phyloP scores from a whole-genome alignment of 129 eudicot genomes.

The Heracleum sosnowskyi region DNA sequence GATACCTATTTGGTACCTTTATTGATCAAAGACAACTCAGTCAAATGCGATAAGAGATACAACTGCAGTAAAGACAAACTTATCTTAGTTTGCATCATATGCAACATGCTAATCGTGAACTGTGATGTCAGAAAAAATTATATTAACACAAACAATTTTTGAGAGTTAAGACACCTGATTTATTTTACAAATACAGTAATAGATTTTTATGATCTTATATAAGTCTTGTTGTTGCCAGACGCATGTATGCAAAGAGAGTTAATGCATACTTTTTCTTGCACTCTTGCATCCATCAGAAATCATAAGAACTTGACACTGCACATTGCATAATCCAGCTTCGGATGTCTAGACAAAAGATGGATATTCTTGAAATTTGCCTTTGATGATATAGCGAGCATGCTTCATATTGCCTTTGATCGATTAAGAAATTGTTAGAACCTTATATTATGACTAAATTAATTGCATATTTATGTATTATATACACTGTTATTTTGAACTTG shows the following conservation, averaged over 20 bases:
- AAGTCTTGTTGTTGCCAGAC: background rate
- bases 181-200: background rate
- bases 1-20: conserved; percentile 92
- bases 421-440: background rate
- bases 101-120: background rate
- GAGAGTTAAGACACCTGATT: background rate
- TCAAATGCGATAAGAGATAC: conserved; percentile 12
- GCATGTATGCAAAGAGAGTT: background rate
- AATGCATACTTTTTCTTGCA: background rate
- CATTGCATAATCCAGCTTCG: background rate
- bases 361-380: background rate
- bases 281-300: background rate
- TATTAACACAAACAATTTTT: background rate
- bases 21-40: conserved; percentile 19
- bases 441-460: background rate
- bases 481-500: background rate
- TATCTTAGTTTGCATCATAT: background rate
- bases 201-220: background rate
- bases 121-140: background rate
- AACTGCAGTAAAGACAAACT: conserved; percentile 1
- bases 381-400: background rate
- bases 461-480: background rate
- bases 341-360: background rate
- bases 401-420: background rate
- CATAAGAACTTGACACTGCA: background rate